phyloP scores from a whole-genome alignment of 1,284 basidiomycete species.

The Xerocomus minutiporus region DNA sequence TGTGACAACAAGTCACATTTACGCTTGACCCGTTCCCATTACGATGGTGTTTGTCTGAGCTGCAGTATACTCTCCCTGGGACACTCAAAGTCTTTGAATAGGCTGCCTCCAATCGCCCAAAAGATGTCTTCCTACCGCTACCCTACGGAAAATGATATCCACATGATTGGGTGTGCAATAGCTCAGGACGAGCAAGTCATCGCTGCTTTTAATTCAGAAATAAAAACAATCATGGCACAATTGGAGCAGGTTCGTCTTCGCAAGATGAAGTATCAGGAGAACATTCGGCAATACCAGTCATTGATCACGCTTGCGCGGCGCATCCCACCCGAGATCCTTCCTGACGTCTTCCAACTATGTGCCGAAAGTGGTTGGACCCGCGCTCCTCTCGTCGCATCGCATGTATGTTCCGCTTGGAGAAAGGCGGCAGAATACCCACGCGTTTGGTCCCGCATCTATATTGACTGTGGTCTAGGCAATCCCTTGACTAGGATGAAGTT shows the following conservation, averaged over 20 bases:
- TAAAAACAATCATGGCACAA: constrained; percentile 38
- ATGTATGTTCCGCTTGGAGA: constrained; percentile 60
- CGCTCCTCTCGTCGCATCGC: constrained; percentile 52
- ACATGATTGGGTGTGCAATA: constrained; percentile 33
- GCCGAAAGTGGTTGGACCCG: constrained; percentile 49
- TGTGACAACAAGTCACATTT: constrained; percentile 23
- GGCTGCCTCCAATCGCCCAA: constrained; percentile 11
- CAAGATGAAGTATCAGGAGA: constrained; percentile 34
- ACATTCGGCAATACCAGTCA: constrained; percentile 44
- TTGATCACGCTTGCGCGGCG: constrained; percentile 49
- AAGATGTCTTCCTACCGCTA: constrained; percentile 18
- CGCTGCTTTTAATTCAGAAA: constrained; percentile 39
- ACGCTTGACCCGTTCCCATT: background rate
- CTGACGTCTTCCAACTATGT: constrained; percentile 50
- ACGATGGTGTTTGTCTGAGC: too few relatives aligned
- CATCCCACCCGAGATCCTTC: constrained; percentile 53
- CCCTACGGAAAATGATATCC: constrained; percentile 31
- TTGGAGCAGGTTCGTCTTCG: constrained; percentile 36
- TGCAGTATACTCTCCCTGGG: too few relatives aligned
- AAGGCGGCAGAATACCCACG: constrained; percentile 46
- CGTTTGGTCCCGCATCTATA: constrained; percentile 56
- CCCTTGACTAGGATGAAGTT: constrained; percentile 41
- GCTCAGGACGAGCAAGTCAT: constrained; percentile 40
- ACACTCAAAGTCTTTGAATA: background rate
- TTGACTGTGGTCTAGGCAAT: constrained; percentile 45